phyloP scores from a whole-genome alignment of 129 eudicot genomes.

The Escallonia herrerae region DNA sequence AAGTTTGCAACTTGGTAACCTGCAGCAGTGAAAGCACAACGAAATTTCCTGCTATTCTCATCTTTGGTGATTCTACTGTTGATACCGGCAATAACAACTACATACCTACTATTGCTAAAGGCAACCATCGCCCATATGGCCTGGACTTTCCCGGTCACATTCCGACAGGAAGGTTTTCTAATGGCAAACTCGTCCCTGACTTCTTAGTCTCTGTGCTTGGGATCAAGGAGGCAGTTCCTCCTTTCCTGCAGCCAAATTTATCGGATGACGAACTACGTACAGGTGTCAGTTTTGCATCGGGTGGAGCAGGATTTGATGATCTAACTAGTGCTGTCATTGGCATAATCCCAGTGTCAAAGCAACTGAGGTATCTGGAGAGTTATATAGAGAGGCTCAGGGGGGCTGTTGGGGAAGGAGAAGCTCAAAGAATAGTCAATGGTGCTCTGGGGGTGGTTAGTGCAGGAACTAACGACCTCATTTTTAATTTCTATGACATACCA shows the following conservation, averaged over 20 bases:
- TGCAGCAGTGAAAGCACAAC: slow-evolving; percentile 1
- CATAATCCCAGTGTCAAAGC: slow-evolving; percentile 46
- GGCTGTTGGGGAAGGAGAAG: slow-evolving; percentile 39
- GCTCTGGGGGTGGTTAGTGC: slow-evolving; percentile 22
- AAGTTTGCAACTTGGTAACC: slow-evolving; percentile 1
- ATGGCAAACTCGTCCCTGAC: slow-evolving; percentile 60
- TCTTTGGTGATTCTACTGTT: slow-evolving; percentile 49
- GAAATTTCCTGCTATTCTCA: slow-evolving; percentile 26
- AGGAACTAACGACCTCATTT: too few species aligned
- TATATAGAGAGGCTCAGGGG: slow-evolving; percentile 34
- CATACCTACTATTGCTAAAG: slow-evolving; percentile 14
- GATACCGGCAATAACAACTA: slow-evolving; percentile 50
- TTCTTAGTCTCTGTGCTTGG: slow-evolving; percentile 46
- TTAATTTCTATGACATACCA: too few species aligned
- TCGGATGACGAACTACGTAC: slow-evolving; percentile 42
- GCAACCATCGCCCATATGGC: slow-evolving; percentile 38
- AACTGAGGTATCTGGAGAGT: slow-evolving; percentile 23
- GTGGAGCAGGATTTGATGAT: slow-evolving; percentile 60
- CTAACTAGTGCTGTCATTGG: slow-evolving; percentile 36
- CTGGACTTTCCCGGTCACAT: slow-evolving; percentile 40
- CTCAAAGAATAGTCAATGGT: slow-evolving; percentile 22
- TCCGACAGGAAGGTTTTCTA: slow-evolving; percentile 66
- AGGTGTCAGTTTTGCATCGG: slow-evolving; percentile 77
- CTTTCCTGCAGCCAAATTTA: slow-evolving; percentile 50
- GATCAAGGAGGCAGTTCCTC: slow-evolving; percentile 57